Conservation (phyloP, 306 rosid genomes). For the Rosa rugosa region DNA sequence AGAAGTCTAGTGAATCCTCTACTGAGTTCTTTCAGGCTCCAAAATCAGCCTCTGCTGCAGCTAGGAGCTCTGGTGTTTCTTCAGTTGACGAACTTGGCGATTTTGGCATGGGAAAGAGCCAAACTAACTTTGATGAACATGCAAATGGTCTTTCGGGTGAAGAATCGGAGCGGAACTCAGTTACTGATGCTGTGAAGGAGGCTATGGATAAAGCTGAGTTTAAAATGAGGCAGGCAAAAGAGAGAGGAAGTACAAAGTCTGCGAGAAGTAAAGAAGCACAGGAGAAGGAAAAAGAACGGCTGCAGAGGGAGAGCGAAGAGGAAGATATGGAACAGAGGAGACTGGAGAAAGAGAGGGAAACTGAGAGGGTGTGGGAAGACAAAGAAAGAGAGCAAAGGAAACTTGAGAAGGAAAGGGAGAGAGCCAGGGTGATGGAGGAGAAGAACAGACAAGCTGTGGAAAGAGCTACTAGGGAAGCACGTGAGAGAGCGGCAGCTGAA, state of each 20-base stretch:
- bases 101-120: constrained; percentile 63
- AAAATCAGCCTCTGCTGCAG: constrained; percentile 51
- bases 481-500: constrained; percentile 86
- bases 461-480: constrained; percentile 99
- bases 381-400: constrained; percentile 73
- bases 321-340: constrained; percentile 58
- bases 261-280: constrained; percentile 70
- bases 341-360: constrained; percentile 52
- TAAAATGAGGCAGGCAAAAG: constrained; percentile 88
- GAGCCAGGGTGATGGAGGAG: constrained; percentile 43
- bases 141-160: constrained; percentile 64
- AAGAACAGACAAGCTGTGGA: constrained; percentile 90
- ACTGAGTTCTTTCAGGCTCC: constrained; percentile 54
- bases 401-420: constrained; percentile 58
- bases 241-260: constrained; percentile 76
- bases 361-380: constrained; percentile 67
- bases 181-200: constrained; percentile 97
- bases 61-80: constrained; percentile 44
- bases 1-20: constrained; percentile 56
- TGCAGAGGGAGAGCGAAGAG: constrained; percentile 70
- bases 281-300: constrained; percentile 75
- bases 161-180: constrained; percentile 87
- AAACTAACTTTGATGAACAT: constrained; percentile 48
- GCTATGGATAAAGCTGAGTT: constrained; percentile 98
- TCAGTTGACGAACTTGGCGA: constrained; percentile 74